Percentiles rank a stretch among this genome's conserved stretches.
Conservation (phyloP, 305 asterid genomes). For the Solanum hybrid region DNA sequence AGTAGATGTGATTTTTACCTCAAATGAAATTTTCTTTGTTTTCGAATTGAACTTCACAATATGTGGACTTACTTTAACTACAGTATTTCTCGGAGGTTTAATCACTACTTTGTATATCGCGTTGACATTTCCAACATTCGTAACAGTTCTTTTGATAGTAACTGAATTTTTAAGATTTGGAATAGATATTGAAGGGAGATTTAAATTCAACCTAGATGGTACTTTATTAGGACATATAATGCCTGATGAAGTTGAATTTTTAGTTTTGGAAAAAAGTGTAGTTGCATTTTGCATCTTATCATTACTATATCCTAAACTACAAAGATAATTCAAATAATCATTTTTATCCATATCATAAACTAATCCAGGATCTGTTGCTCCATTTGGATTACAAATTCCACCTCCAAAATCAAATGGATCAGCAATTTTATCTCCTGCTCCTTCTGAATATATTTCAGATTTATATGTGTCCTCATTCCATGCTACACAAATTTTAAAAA, state of each 20-base stretch:
- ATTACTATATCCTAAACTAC: slow-evolving; percentile 7
- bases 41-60: background rate
- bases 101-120: background rate
- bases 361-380: slow-evolving; percentile 21
- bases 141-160: background rate
- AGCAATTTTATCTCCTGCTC: background rate
- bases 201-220: background rate
- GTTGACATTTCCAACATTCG: background rate
- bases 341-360: slow-evolving; percentile 19
- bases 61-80: background rate
- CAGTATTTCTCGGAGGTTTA: background rate
- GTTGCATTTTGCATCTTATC: background rate
- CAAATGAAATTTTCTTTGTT: background rate
- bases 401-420: slow-evolving; percentile 26
- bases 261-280: background rate
- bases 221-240: background rate
- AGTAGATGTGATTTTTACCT: background rate
- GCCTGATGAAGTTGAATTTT: background rate
- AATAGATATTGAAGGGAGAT: background rate
- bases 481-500: background rate
- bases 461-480: background rate
- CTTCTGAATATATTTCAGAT: slow-evolving; percentile 15
- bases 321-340: slow-evolving; percentile 18
- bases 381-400: slow-evolving; percentile 19
- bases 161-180: background rate